Percentiles rank a stretch among this genome's conserved stretches.
Conservation (phyloP, 495 filamentous ascomycete species). For the Penicillium pulvis region DNA sequence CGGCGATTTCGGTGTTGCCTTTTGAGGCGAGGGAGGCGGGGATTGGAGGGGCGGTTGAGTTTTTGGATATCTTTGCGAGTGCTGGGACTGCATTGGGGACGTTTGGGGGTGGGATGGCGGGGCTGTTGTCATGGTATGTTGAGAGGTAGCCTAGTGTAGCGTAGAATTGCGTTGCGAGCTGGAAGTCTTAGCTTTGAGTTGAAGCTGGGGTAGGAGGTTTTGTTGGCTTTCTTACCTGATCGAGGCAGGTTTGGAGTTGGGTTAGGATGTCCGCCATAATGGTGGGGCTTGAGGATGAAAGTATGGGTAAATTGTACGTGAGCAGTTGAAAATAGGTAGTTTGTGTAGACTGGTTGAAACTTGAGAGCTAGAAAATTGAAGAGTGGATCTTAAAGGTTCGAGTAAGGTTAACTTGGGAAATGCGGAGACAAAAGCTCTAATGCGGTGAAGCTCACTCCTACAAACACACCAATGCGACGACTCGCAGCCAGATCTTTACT, state of each 20-base stretch:
- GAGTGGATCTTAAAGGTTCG: slow-evolving; percentile 11
- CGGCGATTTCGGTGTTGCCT: slow-evolving; percentile 17
- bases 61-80: slow-evolving; percentile 47
- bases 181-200: slow-evolving; percentile 14
- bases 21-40: slow-evolving; percentile 39
- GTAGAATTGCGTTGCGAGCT: slow-evolving; percentile 91
- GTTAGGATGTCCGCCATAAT: slow-evolving; percentile 89
- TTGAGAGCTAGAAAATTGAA: too few relatives aligned
- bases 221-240: slow-evolving; percentile 61
- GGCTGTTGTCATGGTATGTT: slow-evolving; percentile 75
- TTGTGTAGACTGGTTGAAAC: too few relatives aligned
- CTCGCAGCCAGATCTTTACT: slow-evolving; percentile 14
- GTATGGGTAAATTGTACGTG: background rate
- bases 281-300: slow-evolving; percentile 1
- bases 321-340: background rate
- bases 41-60: slow-evolving; percentile 40
- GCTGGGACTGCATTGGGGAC: slow-evolving; percentile 53
- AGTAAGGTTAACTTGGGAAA: slow-evolving; percentile 13
- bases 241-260: slow-evolving; percentile 91
- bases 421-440: slow-evolving; percentile 34
- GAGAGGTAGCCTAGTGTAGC: slow-evolving; percentile 80
- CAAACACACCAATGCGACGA: slow-evolving; percentile 24
- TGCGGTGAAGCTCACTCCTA: slow-evolving; percentile 24
- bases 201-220: background rate
- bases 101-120: slow-evolving; percentile 60